These are phyloP conservation scores for Cyclotella distinguenda DNA, from an alignment of 108 stramenopile genomes.

Conservation along the genomic window DNA sequence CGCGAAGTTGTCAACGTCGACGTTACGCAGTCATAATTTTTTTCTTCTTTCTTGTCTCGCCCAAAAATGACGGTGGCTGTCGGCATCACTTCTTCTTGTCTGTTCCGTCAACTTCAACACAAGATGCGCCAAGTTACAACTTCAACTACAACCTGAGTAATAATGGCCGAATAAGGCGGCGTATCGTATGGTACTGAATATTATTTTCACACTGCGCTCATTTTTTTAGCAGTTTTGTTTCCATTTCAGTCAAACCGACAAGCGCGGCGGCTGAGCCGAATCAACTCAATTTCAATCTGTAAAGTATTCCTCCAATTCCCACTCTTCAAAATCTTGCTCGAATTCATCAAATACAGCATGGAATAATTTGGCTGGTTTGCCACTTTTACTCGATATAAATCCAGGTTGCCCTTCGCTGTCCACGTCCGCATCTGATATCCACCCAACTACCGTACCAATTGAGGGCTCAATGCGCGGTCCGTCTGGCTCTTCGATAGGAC, in stretches of 20 bases:
- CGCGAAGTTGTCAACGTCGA: no score
- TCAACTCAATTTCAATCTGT: conserved; percentile 36
- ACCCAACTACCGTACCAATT: conserved; percentile 65
- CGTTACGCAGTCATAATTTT: no score
- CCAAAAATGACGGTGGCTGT: no score
- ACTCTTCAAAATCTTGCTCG: conserved; percentile 79
- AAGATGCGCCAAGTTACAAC: no score
- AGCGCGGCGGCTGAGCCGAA: no score
- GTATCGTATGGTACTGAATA: no score
- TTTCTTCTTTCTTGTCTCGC: no score
- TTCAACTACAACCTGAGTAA: no score
- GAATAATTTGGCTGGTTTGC: conserved; percentile 69
- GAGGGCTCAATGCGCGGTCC: conserved; percentile 40
- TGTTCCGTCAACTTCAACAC: no score
- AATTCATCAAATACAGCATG: conserved; percentile 78
- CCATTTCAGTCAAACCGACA: background rate
- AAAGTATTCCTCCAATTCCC: conserved; percentile 61
- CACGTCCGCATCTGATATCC: conserved; percentile 74
- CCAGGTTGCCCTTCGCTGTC: conserved; percentile 83
- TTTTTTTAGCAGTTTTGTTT: background rate
- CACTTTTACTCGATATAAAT: conserved; percentile 65
- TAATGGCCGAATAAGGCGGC: no score
- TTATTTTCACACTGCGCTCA: no score
- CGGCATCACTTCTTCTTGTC: no score
- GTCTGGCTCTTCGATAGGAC: conserved; percentile 3